phyloP scores from a whole-genome alignment of 148 eudicot species.

The Rhododendron kiyosumense region DNA sequence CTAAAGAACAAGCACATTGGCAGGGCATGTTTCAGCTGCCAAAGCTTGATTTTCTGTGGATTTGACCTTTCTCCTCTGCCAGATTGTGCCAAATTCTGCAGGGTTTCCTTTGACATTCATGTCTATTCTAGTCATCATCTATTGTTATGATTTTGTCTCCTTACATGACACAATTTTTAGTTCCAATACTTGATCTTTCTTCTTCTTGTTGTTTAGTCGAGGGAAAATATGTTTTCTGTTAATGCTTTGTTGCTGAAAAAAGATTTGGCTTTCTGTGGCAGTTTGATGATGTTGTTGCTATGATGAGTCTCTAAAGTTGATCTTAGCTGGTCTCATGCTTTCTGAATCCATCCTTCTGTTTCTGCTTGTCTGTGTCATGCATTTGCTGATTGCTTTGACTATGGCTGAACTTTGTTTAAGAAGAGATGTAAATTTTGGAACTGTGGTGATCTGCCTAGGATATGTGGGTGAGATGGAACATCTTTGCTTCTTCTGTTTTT shows the following conservation, averaged over 20 bases:
- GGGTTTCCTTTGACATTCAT: background rate
- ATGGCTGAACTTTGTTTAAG: background rate
- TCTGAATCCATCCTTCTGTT: slow-evolving; percentile 2
- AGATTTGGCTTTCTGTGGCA: background rate
- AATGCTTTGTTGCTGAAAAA: background rate
- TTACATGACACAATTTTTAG: background rate
- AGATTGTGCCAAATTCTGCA: background rate
- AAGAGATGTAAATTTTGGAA: background rate
- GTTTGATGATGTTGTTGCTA: background rate
- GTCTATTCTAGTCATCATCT: background rate
- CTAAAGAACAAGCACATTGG: background rate
- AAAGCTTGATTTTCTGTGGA: background rate
- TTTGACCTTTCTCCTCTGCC: background rate
- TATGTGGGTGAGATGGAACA: background rate
- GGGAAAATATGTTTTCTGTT: background rate
- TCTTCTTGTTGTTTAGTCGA: background rate
- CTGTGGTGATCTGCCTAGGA: background rate
- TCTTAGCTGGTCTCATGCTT: slow-evolving; percentile 3
- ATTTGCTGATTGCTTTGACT: background rate
- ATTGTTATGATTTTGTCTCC: background rate
- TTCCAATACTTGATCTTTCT: background rate
- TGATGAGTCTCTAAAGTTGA: background rate
- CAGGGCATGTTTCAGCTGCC: background rate
- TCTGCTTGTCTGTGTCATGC: background rate
- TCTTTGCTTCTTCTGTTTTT: background rate